Conservation (phyloP, 1,139 yeast species). For the Chernovozyma aurita region DNA sequence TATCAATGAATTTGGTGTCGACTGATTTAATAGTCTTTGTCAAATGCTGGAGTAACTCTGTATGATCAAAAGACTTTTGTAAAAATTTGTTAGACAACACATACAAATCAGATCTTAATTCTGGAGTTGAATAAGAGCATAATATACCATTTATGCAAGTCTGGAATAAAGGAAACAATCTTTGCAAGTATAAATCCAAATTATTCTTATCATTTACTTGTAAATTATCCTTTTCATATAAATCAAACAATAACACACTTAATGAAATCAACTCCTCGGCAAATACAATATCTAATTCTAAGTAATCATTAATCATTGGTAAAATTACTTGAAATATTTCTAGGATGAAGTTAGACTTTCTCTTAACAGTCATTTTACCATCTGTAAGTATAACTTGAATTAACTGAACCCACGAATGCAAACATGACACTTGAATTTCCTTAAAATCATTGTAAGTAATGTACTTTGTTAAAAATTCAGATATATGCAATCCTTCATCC, state of each 20-base stretch:
- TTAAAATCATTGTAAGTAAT: conserved; percentile 44
- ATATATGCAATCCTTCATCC: conserved; percentile 23
- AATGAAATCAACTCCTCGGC: conserved; percentile 77
- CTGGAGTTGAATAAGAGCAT: conserved; percentile 63
- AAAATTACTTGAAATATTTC: conserved; percentile 72
- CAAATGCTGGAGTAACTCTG: conserved; percentile 41
- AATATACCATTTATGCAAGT: conserved; percentile 71
- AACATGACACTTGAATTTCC: conserved; percentile 51
- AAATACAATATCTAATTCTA: conserved; percentile 60
- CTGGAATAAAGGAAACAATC: conserved; percentile 66
- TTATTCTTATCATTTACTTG: conserved; percentile 14
- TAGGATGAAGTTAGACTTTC: conserved; percentile 57
- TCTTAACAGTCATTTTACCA: conserved; percentile 23
- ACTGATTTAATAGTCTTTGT: conserved; percentile 50
- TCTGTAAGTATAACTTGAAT: conserved; percentile 71
- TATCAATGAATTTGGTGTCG: conserved; percentile 59
- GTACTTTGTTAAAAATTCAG: conserved; percentile 38
- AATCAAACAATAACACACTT: conserved; percentile 65
- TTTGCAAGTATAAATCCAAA: conserved; percentile 31
- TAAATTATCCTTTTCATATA: conserved; percentile 46
- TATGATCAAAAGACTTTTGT: conserved; percentile 42
- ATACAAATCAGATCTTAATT: conserved; percentile 74
- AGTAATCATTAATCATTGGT: conserved; percentile 73
- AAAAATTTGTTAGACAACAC: conserved; percentile 66
- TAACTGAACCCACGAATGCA: conserved; percentile 81